Conservation (phyloP, 345 rosid species). For the Eucalyptus microcorys region DNA sequence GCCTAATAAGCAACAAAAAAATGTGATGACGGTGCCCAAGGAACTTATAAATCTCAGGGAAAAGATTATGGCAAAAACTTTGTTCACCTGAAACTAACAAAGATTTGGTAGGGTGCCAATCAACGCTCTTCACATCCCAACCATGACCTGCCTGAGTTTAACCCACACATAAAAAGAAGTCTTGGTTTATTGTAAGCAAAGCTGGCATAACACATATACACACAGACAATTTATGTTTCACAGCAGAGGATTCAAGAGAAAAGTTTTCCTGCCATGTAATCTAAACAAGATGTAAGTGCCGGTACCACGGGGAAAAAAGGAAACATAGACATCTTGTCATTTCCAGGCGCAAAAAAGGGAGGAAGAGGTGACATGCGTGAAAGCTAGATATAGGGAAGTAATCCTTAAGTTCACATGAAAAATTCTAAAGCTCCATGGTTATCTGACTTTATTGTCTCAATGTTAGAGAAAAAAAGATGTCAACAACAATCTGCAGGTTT, state of each 20-base stretch:
- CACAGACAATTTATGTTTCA: neutral
- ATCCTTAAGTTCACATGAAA: neutral
- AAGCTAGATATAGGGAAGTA: neutral
- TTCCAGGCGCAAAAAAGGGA: neutral
- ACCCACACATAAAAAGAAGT: slow-evolving; percentile 21
- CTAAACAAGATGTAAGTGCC: neutral
- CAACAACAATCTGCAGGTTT: neutral
- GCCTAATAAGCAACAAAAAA: slow-evolving; percentile 25
- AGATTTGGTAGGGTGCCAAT: slow-evolving; percentile 98
- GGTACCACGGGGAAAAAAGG: neutral
- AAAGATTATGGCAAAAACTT: neutral
- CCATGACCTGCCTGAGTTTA: slow-evolving; percentile 99
- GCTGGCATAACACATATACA: neutral
- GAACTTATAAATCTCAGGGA: neutral
- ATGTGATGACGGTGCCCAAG: neutral
- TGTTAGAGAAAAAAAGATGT: neutral
- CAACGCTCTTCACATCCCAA: slow-evolving; percentile 99
- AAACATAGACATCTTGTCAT: neutral
- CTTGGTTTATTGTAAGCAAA: slow-evolving; percentile 25
- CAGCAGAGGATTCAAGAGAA: neutral
- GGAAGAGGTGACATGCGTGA: neutral
- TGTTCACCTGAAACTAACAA: slow-evolving; percentile 76
- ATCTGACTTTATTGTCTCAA: neutral
- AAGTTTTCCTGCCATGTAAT: neutral
- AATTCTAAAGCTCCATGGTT: neutral